A percentile compares a stretch with the other conserved stretches of the same genome.
Evolutionary conservation across 192 early-diverging fungal genomes (phyloP).

Genomic region (Allomyces arbusculus): DNA sequence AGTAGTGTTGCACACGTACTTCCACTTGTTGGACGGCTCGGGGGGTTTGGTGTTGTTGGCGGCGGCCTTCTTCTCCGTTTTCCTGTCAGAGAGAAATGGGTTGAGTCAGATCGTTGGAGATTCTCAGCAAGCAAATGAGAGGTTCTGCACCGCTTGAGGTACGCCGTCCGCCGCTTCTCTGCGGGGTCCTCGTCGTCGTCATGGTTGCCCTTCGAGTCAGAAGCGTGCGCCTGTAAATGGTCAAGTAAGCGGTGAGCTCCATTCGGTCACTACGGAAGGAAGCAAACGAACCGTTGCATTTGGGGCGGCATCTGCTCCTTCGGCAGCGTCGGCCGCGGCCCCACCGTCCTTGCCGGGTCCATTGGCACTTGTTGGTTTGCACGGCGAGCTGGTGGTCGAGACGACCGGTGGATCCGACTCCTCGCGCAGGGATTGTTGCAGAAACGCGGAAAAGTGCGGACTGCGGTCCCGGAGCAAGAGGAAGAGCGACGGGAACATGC

Average conservation of each 20-base stretch:
- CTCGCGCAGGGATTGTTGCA: slow-evolving; percentile 14
- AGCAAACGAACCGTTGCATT: no score
- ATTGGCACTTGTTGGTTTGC: no score
- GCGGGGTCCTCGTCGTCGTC: neutral
- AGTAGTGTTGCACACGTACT: neutral
- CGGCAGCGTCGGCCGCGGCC: no score
- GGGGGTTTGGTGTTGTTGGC: neutral
- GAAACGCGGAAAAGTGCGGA: slow-evolving; percentile 18
- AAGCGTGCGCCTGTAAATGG: neutral
- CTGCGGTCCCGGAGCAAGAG: slow-evolving; percentile 20
- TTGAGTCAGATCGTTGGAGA: neutral
- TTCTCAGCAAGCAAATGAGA: neutral
- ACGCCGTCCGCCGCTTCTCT: neutral
- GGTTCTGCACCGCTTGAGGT: neutral
- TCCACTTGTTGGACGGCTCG: neutral
- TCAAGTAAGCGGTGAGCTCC: no score
- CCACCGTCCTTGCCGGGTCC: no score
- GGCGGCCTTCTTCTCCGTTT: neutral
- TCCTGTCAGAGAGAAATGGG: neutral
- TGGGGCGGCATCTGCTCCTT: no score
- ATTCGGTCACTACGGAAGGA: no score
- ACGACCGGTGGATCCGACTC: neutral
- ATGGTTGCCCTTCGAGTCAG: neutral
- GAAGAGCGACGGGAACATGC: slow-evolving; percentile 20
- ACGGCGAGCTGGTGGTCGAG: neutral